Evolutionary conservation across 345 rosid species (phyloP).

Genomic region (Aquilaria yunnanensis): DNA sequence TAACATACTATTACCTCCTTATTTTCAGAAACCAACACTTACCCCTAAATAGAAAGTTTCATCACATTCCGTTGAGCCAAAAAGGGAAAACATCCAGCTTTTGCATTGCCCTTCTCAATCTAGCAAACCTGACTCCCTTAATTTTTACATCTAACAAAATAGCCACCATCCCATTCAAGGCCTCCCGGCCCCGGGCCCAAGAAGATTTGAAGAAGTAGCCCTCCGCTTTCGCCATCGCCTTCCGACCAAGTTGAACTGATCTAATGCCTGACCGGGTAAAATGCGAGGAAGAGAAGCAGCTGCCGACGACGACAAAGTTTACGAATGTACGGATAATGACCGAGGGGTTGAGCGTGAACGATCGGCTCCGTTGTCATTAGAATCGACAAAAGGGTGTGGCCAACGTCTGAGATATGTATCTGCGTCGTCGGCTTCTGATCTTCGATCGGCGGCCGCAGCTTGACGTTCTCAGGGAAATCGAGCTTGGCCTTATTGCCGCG

Average conservation of each 20-base stretch:
- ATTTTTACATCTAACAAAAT: too few species aligned
- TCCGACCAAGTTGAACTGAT: constrained; percentile 6
- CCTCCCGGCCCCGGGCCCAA: too few species aligned
- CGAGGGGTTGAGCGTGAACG: constrained; percentile 15
- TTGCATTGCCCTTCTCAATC: too few species aligned
- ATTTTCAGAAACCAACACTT: too few species aligned
- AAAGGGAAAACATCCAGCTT: too few species aligned
- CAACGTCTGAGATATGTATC: constrained; percentile 29
- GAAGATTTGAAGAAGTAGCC: too few species aligned
- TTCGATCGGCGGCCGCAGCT: constrained; percentile 32
- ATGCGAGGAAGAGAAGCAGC: constrained; percentile 13
- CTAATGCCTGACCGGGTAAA: constrained; percentile 13
- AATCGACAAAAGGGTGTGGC: constrained; percentile 25
- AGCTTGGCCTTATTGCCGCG: constrained; percentile 94
- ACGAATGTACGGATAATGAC: neutral
- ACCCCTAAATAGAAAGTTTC: too few species aligned
- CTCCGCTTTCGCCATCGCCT: too few species aligned
- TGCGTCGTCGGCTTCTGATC: constrained; percentile 17
- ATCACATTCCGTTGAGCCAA: too few species aligned
- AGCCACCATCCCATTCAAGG: too few species aligned
- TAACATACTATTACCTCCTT: too few species aligned
- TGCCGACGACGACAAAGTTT: constrained; percentile 11
- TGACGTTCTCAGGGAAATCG: constrained; percentile 91
- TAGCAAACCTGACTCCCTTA: too few species aligned
- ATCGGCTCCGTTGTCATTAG: constrained; percentile 23